Conservation (phyloP, 75 land plant genomes). For the Ceratopteris richardii region DNA sequence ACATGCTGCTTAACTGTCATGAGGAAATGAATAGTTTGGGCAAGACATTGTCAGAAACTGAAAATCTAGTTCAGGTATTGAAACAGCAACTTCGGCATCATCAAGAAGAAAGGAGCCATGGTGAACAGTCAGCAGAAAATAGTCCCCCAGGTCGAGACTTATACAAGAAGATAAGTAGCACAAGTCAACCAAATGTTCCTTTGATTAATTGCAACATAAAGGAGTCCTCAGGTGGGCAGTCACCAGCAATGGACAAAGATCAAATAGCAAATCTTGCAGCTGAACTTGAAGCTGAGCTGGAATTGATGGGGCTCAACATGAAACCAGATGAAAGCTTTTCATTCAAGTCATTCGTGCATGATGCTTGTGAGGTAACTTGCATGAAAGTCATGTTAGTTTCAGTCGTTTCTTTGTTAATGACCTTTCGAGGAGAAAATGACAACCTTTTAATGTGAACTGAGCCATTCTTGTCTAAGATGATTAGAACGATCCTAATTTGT, state of each 20-base stretch:
- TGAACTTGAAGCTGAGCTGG: constrained; percentile 4
- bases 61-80: neutral
- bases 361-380: neutral
- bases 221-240: neutral
- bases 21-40: neutral
- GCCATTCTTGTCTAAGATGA: too few species aligned
- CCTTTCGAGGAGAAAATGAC: too few species aligned
- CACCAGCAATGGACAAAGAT: too few species aligned
- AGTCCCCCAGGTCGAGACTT: too few species aligned
- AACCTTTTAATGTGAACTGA: too few species aligned
- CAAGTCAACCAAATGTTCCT: neutral
- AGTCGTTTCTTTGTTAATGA: too few species aligned
- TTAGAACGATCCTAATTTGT: too few species aligned
- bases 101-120: neutral
- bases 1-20: neutral
- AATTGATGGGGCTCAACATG: neutral
- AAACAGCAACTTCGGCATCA: neutral
- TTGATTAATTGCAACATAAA: neutral
- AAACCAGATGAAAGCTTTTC: neutral
- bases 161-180: too few species aligned
- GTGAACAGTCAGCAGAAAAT: too few species aligned
- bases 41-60: neutral
- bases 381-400: neutral
- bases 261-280: neutral
- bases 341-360: neutral